Conservation (phyloP, 75 land plant species). For the Adiantum capillusveneris region DNA sequence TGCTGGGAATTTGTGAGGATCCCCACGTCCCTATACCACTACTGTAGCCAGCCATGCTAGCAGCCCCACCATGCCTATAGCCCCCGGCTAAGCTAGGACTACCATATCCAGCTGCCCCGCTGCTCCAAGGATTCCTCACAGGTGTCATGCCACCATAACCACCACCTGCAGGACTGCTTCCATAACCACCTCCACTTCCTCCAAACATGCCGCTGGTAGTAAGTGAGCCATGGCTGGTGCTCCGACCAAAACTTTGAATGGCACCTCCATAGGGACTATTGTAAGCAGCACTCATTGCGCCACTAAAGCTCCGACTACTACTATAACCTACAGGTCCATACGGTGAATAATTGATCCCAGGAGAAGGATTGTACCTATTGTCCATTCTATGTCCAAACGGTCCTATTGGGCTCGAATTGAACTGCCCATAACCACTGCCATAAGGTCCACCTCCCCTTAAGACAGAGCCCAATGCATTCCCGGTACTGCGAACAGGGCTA, state of each 20-base stretch:
- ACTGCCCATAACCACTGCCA: conserved; percentile 42
- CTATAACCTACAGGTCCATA: conserved; percentile 54
- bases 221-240: neutral
- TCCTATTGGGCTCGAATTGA: conserved; percentile 28
- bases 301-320: conserved; percentile 41
- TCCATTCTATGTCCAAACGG: conserved; percentile 47
- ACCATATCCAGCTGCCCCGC: conserved; percentile 21
- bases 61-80: conserved; percentile 30
- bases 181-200: conserved; percentile 48
- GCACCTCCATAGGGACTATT: conserved; percentile 16
- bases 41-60: conserved; percentile 20
- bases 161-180: conserved; percentile 30
- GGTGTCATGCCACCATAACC: conserved; percentile 36
- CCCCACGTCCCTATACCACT: conserved; percentile 29
- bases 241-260: conserved; percentile 9
- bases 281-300: conserved; percentile 39
- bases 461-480: conserved; percentile 26
- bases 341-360: conserved; percentile 49
- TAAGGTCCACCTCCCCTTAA: conserved; percentile 39
- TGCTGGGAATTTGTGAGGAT: conserved; percentile 22
- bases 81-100: conserved; percentile 21
- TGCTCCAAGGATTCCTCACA: conserved; percentile 46
- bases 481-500: conserved; percentile 43
- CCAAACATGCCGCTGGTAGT: conserved; percentile 25
- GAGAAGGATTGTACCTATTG: conserved; percentile 53